Conservation (phyloP, 2,329 filamentous ascomycete genomes). For the Akanthomyces dipterigenus region DNA sequence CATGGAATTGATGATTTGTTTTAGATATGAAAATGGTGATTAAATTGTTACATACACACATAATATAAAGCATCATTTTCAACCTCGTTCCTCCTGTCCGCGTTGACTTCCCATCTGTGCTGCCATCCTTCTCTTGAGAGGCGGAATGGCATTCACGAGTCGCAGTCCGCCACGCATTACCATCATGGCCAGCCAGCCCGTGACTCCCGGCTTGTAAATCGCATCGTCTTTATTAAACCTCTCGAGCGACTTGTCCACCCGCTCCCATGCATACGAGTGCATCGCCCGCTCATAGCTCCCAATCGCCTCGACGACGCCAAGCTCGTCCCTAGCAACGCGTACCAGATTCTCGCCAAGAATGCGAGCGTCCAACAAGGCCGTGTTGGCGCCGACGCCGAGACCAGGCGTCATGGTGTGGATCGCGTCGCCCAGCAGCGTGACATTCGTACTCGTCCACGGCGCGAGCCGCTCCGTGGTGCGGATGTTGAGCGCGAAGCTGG, state of each 20-base stretch:
- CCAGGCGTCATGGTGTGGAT: slow-evolving; percentile 20
- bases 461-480: slow-evolving; percentile 14
- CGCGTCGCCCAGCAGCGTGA: slow-evolving; percentile 19
- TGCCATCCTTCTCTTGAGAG: slow-evolving; percentile 7
- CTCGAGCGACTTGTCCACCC: slow-evolving; percentile 15
- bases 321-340: neutral
- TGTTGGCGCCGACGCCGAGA: slow-evolving; percentile 17
- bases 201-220: slow-evolving; percentile 8
- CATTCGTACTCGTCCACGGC: slow-evolving; percentile 10
- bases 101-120: neutral
- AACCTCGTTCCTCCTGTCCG: neutral
- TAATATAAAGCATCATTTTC: no score
- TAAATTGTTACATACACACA: no score
- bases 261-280: slow-evolving; percentile 14
- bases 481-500: slow-evolving; percentile 12
- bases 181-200: slow-evolving; percentile 11
- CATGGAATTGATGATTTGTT: no score
- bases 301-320: slow-evolving; percentile 2
- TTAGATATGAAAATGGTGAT: no score
- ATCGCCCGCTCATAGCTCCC: slow-evolving; percentile 12
- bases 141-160: slow-evolving; percentile 11
- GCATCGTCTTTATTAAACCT: slow-evolving; percentile 14
- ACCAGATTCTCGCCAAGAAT: slow-evolving; percentile 11
- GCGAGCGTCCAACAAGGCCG: slow-evolving; percentile 16
- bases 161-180: slow-evolving; percentile 12